Evolutionary conservation across 2,329 filamentous ascomycete genomes (phyloP).

Genomic region (Pseudocercospora vitis): DNA sequence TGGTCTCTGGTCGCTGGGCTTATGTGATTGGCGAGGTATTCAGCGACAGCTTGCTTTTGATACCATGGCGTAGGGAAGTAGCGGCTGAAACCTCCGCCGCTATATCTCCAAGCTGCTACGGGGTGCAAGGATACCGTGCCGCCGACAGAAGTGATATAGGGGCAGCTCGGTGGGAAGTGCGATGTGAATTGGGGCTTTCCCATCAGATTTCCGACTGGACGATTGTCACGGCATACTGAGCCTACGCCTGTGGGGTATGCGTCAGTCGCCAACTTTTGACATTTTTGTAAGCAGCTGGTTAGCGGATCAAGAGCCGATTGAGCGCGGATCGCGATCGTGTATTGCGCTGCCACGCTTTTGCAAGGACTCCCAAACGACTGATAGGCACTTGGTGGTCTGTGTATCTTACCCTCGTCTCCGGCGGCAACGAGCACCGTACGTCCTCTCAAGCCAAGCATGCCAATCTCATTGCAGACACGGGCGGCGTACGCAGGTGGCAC

Average conservation of each 20-base stretch:
- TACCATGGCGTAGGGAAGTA: conserved; percentile 46
- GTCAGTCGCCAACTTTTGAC: too few relatives aligned
- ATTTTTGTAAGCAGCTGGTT: too few relatives aligned
- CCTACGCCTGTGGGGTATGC: conserved; percentile 60
- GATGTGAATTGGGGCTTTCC: conserved; percentile 47
- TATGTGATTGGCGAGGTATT: too few relatives aligned
- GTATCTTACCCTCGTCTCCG: neutral
- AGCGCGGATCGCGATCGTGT: too few relatives aligned
- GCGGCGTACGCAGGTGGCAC: conserved; percentile 56
- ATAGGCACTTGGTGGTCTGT: neutral
- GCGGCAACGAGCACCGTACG: conserved; percentile 56
- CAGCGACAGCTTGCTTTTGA: conserved; percentile 42
- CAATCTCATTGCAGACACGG: conserved; percentile 63
- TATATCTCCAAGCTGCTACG: conserved; percentile 26
- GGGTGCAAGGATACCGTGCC: conserved; percentile 38
- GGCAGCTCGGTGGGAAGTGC: conserved; percentile 48
- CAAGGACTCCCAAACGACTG: conserved; percentile 42
- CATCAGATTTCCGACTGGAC: conserved; percentile 32
- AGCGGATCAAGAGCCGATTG: too few relatives aligned
- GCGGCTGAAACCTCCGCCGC: conserved; percentile 46
- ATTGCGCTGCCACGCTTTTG: too few relatives aligned
- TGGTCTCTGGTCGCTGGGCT: too few relatives aligned
- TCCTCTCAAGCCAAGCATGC: conserved; percentile 63
- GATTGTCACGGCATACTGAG: conserved; percentile 44
- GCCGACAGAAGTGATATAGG: conserved; percentile 49